Evolutionary conservation across 2,329 filamentous ascomycete genomes (phyloP).

Genomic region (Penicillium paneum): DNA sequence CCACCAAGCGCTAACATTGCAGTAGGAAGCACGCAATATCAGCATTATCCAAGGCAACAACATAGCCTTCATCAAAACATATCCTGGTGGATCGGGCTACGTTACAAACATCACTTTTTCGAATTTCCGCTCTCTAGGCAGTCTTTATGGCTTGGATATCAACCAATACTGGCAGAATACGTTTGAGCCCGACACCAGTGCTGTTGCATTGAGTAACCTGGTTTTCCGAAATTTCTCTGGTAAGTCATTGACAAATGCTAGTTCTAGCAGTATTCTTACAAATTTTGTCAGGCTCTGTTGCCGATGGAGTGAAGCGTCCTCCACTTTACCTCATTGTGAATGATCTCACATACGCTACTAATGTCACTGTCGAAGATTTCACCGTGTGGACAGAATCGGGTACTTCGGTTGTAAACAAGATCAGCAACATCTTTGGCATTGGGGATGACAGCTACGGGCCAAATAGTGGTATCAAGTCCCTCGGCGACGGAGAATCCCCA

Average conservation of each 20-base stretch:
- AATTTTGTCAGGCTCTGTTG: slow-evolving; percentile 27
- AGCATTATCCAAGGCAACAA: slow-evolving; percentile 39
- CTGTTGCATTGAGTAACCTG: slow-evolving; percentile 24
- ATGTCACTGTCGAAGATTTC: slow-evolving; percentile 36
- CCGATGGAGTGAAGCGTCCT: slow-evolving; percentile 28
- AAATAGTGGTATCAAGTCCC: not conserved
- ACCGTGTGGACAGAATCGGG: slow-evolving; percentile 33
- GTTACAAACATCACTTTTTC: slow-evolving; percentile 37
- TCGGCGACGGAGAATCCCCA: not conserved
- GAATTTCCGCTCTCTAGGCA: slow-evolving; percentile 26
- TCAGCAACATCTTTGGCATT: slow-evolving; percentile 36
- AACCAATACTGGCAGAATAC: slow-evolving; percentile 30
- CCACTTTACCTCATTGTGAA: slow-evolving; percentile 33
- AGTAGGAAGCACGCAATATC: slow-evolving; percentile 34
- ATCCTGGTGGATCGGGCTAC: slow-evolving; percentile 39
- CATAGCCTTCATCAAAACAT: slow-evolving; percentile 42
- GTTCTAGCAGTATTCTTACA: not conserved
- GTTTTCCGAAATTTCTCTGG: slow-evolving; percentile 27
- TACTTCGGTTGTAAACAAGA: slow-evolving; percentile 30
- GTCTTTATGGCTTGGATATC: slow-evolving; percentile 24
- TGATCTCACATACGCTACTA: slow-evolving; percentile 30
- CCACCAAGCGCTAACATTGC: not conserved
- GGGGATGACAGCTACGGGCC: slow-evolving; percentile 28
- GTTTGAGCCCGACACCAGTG: slow-evolving; percentile 22
- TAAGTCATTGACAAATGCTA: not conserved